Evolutionary conservation across 164 flowering plant genomes (phyloP), one percentile per base, ranked within the genome.

Genomic region (Euptelea pleiosperma): DNA sequence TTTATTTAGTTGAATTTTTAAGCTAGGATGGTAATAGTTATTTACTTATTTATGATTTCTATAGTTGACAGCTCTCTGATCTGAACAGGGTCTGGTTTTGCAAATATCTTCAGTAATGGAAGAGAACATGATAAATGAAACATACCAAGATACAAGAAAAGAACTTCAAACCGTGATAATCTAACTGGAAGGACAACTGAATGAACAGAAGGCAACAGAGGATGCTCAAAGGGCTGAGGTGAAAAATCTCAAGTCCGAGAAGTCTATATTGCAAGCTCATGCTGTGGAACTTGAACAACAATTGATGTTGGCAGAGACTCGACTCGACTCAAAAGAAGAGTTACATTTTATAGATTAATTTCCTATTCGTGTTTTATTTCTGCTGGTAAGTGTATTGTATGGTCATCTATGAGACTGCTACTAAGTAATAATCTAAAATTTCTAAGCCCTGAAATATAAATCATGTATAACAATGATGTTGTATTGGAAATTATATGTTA

Each of bases 21-120:
- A n/a, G n/a, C n/a, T n/a, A n/a, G n/a, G n/a, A 21, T 0, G 15
- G 19, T 51, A 2, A n/a, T 51, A 18, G 1, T 2, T 22, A 3
- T n/a, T n/a, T n/a, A n/a, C n/a, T n/a, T n/a, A n/a, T 22, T 35
- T 52, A 18, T 3, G 7, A 14, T 35, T 19, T 52, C n/a, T 34
- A 3, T 14, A 11, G 21, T 21, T 52, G 28, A 6, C n/a, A 52
- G 11, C 21, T 35, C 25, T 62, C 48, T 57, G 15, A 50, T 31
- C 24, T 22, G 28, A 28, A 19, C 26, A 44, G 44, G 7, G 15
- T 60, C n/a, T 16, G 24, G 4, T 47, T 7, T 41, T 72, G 26
- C 88, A 93, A 97, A 73, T 93, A 58, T 71, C 83, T 69, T 75
- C 91, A 49, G 58, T 81, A 5, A 63, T 75, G 80, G 96, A 88